Percentiles rank a stretch among this genome's conserved stretches.
Evolutionary conservation across 495 filamentous ascomycete genomes (phyloP).

Genomic region (Neurospora intermedia): DNA sequence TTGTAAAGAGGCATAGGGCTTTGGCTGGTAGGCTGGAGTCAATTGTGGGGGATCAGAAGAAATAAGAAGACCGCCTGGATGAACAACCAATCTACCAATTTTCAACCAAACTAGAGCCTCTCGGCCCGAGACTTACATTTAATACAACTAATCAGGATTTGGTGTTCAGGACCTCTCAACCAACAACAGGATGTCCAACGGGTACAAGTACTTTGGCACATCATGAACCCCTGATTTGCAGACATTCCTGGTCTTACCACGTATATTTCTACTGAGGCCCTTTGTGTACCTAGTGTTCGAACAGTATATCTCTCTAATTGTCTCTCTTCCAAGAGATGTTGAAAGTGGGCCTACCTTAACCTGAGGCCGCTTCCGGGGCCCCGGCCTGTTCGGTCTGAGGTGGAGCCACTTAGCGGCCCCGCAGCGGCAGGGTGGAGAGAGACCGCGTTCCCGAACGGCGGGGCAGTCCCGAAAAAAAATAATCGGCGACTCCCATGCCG

Average conservation of each 20-base stretch:
- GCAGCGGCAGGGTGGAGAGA: background rate
- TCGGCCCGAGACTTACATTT: background rate
- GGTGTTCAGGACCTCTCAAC: background rate
- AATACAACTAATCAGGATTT: background rate
- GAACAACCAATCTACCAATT: background rate
- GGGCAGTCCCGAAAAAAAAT: background rate
- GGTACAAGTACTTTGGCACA: background rate
- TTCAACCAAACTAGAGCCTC: background rate
- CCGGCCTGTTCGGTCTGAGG: background rate
- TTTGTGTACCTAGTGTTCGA: background rate
- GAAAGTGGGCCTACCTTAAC: background rate
- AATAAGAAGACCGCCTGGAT: background rate
- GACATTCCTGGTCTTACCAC: background rate
- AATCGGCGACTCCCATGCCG: background rate
- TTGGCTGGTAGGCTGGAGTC: constrained; percentile 80
- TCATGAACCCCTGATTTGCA: background rate
- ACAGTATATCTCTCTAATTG: background rate
- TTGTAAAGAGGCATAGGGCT: constrained; percentile 80
- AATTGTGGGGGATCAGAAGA: constrained; percentile 48
- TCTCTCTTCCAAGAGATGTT: background rate
- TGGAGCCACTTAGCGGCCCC: background rate
- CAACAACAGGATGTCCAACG: background rate
- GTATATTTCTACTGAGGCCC: background rate
- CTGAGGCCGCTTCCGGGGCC: background rate
- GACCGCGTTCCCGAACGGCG: background rate